Evolutionary conservation across 2,329 filamentous ascomycete species (phyloP).

Genomic region (Epichloe festucae): DNA sequence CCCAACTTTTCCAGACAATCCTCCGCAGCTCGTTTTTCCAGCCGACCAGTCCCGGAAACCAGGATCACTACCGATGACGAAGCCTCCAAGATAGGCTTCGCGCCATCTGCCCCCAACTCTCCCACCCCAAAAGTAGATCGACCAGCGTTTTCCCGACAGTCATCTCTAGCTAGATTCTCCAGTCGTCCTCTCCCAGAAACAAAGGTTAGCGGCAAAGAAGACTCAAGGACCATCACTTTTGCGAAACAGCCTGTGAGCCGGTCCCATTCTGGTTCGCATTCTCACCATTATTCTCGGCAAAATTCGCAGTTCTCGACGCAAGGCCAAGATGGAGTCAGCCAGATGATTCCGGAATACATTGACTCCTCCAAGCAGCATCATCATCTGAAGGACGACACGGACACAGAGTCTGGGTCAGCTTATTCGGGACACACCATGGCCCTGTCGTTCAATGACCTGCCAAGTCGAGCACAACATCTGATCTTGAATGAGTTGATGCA

Average conservation of each 20-base stretch:
- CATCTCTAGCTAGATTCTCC: conserved; percentile 44
- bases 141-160: conserved; percentile 27
- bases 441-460: conserved; percentile 75
- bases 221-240: conserved; percentile 52
- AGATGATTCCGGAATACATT: conserved; percentile 30
- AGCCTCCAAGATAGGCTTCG: conserved; percentile 56
- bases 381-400: conserved; percentile 6
- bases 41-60: conserved; percentile 58
- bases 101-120: conserved; percentile 16
- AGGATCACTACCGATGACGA: conserved; percentile 52
- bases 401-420: conserved; percentile 24
- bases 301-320: conserved; percentile 22
- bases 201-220: conserved; percentile 37
- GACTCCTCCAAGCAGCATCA: conserved; percentile 9
- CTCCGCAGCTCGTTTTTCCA: conserved; percentile 52
- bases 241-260: conserved; percentile 24
- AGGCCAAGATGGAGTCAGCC: conserved; percentile 21
- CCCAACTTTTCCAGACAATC: conserved; percentile 40
- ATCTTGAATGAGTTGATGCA: conserved; percentile 78
- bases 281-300: conserved; percentile 19
- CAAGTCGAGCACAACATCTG: conserved; percentile 71
- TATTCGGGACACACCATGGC: conserved; percentile 51
- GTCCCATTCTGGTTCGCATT: conserved; percentile 5
- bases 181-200: conserved; percentile 51
- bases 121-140: conserved; percentile 19